Evolutionary conservation across 192 early-diverging fungal genomes (phyloP).

Genomic region (Chytriomyces hyalinus): DNA sequence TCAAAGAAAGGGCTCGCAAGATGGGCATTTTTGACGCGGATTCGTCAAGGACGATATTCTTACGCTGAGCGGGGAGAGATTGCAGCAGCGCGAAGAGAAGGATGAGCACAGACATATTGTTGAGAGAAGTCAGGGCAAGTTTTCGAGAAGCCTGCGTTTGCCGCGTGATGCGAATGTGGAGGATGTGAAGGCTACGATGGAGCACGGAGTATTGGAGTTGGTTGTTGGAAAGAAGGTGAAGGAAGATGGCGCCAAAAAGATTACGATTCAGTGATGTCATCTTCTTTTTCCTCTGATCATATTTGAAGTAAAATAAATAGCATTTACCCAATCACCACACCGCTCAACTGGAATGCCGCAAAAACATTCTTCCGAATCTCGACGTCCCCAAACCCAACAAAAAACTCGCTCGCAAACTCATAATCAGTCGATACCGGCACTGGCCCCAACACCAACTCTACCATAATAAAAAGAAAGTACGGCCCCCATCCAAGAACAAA

Average conservation of each 20-base stretch:
- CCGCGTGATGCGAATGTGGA: constrained; percentile 48
- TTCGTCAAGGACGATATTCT: constrained; percentile 44
- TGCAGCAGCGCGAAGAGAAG: constrained; percentile 40
- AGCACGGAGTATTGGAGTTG: constrained; percentile 49
- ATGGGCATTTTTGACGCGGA: no score
- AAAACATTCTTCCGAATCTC: no score
- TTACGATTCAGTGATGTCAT: constrained; percentile 25
- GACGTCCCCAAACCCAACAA: no score
- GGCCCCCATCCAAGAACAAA: no score
- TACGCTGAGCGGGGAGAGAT: constrained; percentile 46
- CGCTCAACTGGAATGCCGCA: no score
- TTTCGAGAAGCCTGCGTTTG: constrained; percentile 39
- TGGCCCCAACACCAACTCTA: no score
- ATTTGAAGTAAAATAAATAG: constrained; percentile 1
- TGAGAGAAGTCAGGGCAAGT: constrained; percentile 48
- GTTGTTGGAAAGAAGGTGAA: constrained; percentile 43
- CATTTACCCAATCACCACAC: not conserved
- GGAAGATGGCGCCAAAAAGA: constrained; percentile 29
- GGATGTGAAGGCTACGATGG: constrained; percentile 36
- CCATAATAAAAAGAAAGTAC: no score
- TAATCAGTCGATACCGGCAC: no score
- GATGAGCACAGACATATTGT: constrained; percentile 39
- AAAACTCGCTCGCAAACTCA: no score
- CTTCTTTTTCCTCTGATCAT: not conserved
- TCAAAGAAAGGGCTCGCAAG: no score